Evolutionary conservation across 768 basidiomycete species (phyloP).

Genomic region (Hortiboletus campestris): DNA sequence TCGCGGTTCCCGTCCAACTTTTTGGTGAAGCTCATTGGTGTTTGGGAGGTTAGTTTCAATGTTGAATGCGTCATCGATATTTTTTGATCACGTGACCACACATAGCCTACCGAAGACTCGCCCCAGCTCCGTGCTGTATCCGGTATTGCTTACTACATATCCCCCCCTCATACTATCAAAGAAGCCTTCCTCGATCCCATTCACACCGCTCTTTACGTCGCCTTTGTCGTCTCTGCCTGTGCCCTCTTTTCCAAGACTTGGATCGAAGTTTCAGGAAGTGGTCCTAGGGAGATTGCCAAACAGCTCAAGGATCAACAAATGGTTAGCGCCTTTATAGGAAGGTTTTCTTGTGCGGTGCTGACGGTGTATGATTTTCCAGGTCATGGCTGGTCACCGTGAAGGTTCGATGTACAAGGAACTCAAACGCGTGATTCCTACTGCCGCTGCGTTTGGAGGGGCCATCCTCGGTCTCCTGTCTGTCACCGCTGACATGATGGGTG

Average conservation of each 20-base stretch:
- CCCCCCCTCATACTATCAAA: constrained; percentile 90
- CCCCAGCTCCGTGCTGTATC: constrained; percentile 87
- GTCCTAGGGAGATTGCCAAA: constrained; percentile 94
- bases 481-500: constrained; percentile 91
- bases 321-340: constrained; percentile 41
- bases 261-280: constrained; percentile 97
- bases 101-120: constrained; percentile 88
- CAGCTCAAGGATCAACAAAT: constrained; percentile 98
- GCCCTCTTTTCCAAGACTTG: constrained; percentile 99
- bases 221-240: constrained; percentile 91
- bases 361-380: constrained; percentile 35
- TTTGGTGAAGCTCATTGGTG: constrained; percentile 84
- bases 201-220: constrained; percentile 87
- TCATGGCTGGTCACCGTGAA: constrained; percentile 90
- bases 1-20: constrained; percentile 89
- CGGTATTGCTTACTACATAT: constrained; percentile 97
- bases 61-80: neutral
- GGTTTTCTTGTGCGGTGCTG: neutral
- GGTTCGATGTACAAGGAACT: constrained; percentile 99
- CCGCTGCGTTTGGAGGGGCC: constrained; percentile 97
- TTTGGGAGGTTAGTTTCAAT: constrained; percentile 84
- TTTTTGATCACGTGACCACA: constrained; percentile 4
- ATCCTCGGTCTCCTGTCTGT: constrained; percentile 91
- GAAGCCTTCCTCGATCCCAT: constrained; percentile 90
- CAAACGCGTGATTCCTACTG: constrained; percentile 96